Base-by-base conservation (phyloP, 768 basidiomycete species). In the Tulasnella calospora region DNA sequence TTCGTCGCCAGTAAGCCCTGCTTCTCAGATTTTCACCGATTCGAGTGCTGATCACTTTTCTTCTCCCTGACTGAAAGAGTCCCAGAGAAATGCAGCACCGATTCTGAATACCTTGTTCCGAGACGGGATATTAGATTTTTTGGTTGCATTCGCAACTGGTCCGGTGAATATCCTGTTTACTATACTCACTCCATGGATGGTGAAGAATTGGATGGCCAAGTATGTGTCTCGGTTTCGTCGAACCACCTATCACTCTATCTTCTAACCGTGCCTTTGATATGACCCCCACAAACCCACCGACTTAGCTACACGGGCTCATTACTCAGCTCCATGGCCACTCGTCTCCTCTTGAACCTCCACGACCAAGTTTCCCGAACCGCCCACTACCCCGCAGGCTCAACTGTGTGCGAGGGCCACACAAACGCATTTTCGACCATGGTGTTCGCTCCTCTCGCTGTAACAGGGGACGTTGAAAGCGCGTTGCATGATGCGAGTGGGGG, bases 321-420 rank as follows among this genome's bases (percentile, higher is more conserved):
- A 15, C 23, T 72, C 21, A 72, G 71, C 71, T 72, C 71, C 30
- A 72, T 72, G 71, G 71, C 71, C 71, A 72, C 71, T 13, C 71
- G 71, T 21, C 71, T 72, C 36, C 23, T 46, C 21, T 35, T 72
- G 13, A 72, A 72, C 19, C 71, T 72, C 44, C 71, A 72, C 44
- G 36, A 46, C 5, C 33, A 72, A 35, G 61, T 67, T 17, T 67
- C 27, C 30, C 27, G 30, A 27, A 35, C 30, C 27, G 61, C 30
- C 61, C 61, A 67, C 61, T 67, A 30, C 33, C 10, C 30, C 30
- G 15, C 61, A 7, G 30, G 35, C 61, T 3, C 6, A 67, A 67
- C 61, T 13, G 30, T 15, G 6, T 4, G 3, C 30, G 61, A 35
- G 12, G 15, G 12, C 61, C 7, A 13, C 30, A 17, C 9, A 13